Percentiles rank a stretch among this genome's conserved stretches.
phyloP scores from a whole-genome alignment of 306 rosid species.

The Castanea sativa region DNA sequence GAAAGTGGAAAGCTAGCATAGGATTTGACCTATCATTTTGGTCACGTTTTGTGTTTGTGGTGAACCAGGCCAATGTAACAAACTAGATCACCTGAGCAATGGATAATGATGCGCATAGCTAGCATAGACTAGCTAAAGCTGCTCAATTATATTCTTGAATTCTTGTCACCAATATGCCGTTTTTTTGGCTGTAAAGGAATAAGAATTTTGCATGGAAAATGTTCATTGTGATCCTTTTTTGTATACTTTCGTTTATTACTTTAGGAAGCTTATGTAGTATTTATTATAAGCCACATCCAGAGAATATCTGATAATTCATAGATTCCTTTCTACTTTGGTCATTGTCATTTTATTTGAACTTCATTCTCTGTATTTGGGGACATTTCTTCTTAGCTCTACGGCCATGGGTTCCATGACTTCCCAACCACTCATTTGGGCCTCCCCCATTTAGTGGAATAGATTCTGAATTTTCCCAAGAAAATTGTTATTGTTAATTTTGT shows the following conservation, averaged over 20 bases:
- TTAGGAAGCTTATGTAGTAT: neutral
- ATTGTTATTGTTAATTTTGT: no score
- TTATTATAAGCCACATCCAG: neutral
- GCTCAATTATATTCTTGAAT: neutral
- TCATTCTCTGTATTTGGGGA: constrained; percentile 6
- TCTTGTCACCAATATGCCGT: neutral
- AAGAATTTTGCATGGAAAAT: neutral
- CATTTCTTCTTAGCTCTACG: neutral
- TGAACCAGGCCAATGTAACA: no score
- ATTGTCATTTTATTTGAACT: neutral
- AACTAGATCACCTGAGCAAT: neutral
- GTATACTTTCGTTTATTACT: neutral
- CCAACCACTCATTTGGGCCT: no score
- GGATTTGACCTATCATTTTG: neutral
- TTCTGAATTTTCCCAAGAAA: neutral
- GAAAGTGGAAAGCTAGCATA: neutral
- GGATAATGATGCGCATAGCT: neutral
- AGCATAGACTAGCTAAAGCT: neutral
- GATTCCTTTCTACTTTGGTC: neutral
- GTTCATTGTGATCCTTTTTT: neutral
- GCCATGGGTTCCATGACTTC: neutral
- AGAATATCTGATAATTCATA: neutral
- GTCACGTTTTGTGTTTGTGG: neutral
- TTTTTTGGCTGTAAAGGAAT: neutral
- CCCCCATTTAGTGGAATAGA: neutral